Evolutionary conservation across 805 yeast genomes (phyloP).

Genomic region (Ogataea trehaloabstinens): DNA sequence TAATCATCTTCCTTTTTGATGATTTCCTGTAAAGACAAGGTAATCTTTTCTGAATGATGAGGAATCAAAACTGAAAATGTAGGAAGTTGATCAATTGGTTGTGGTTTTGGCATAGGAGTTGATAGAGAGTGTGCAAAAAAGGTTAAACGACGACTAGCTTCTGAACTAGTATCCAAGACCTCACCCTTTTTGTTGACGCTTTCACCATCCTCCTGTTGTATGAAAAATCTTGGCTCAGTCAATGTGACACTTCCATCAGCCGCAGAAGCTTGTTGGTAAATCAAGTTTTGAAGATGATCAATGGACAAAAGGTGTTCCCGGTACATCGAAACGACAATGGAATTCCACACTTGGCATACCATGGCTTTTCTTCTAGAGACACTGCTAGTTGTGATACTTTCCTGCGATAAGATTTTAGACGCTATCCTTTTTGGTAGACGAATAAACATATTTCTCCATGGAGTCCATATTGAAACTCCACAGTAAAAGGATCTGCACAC

Average conservation of each 20-base stretch:
- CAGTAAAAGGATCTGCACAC: slow-evolving; percentile 62
- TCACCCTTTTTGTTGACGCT: slow-evolving; percentile 40
- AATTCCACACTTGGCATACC: slow-evolving; percentile 78
- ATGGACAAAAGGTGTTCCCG: slow-evolving; percentile 73
- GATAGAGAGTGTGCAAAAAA: slow-evolving; percentile 89
- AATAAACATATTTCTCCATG: slow-evolving; percentile 80
- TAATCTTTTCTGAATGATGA: slow-evolving; percentile 81
- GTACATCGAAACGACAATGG: slow-evolving; percentile 79
- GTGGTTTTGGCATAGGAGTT: slow-evolving; percentile 77
- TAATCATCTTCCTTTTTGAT: slow-evolving; percentile 69
- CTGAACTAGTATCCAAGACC: slow-evolving; percentile 62
- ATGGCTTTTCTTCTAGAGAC: slow-evolving; percentile 47
- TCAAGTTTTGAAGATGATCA: slow-evolving; percentile 66
- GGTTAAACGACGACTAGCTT: slow-evolving; percentile 79
- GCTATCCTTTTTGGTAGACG: slow-evolving; percentile 73
- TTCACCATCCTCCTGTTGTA: slow-evolving; percentile 74
- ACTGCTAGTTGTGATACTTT: slow-evolving; percentile 29
- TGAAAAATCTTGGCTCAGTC: slow-evolving; percentile 74
- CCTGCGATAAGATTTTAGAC: slow-evolving; percentile 60
- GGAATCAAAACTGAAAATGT: slow-evolving; percentile 82
- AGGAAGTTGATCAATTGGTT: slow-evolving; percentile 69
- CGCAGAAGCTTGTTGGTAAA: slow-evolving; percentile 49
- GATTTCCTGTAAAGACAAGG: slow-evolving; percentile 72
- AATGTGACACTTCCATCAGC: slow-evolving; percentile 41
- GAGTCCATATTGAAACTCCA: slow-evolving; percentile 85